Conservation (phyloP, 768 basidiomycete genomes). For the Hygrocybe coccinea region DNA sequence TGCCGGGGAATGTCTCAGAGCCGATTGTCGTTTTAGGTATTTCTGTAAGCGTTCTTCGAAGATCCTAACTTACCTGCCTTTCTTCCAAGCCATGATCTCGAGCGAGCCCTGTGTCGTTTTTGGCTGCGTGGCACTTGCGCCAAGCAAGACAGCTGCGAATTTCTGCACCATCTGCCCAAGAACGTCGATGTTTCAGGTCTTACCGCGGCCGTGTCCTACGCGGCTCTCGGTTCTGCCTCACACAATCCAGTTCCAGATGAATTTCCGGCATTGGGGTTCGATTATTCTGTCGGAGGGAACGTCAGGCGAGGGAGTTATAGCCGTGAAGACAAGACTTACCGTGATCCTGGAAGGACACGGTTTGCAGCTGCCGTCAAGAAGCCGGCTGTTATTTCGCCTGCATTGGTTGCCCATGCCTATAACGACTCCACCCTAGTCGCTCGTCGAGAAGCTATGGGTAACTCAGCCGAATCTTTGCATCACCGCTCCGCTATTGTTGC, state of each 20-base stretch:
- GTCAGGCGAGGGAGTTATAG: slow-evolving; percentile 41
- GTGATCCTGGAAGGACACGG: slow-evolving; percentile 83
- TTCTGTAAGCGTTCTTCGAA: slow-evolving; percentile 17
- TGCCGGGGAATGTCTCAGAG: slow-evolving; percentile 90
- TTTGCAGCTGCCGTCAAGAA: slow-evolving; percentile 92
- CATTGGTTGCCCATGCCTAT: slow-evolving; percentile 16
- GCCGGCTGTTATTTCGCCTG: slow-evolving; percentile 28
- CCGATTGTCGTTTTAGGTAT: slow-evolving; percentile 97
- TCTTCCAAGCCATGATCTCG: slow-evolving; percentile 76
- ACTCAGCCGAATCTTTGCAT: slow-evolving; percentile 57
- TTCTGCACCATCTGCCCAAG: slow-evolving; percentile 85
- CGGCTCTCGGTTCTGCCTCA: slow-evolving; percentile 52
- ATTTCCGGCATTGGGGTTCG: slow-evolving; percentile 63
- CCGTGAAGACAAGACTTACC: slow-evolving; percentile 37
- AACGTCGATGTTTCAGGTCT: slow-evolving; percentile 75
- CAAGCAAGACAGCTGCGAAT: slow-evolving; percentile 95
- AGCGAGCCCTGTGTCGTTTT: slow-evolving; percentile 91
- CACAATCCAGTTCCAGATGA: slow-evolving; percentile 51
- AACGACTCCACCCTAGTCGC: slow-evolving; percentile 41
- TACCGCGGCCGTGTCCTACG: slow-evolving; percentile 61
- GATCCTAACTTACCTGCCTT: slow-evolving; percentile 5
- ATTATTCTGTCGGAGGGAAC: slow-evolving; percentile 34
- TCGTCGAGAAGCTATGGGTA: slow-evolving; percentile 55
- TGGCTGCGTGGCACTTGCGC: slow-evolving; percentile 98
- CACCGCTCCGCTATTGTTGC: slow-evolving; percentile 68